phyloP scores from a whole-genome alignment of 768 basidiomycete species.

The Boletus coccyginus region DNA sequence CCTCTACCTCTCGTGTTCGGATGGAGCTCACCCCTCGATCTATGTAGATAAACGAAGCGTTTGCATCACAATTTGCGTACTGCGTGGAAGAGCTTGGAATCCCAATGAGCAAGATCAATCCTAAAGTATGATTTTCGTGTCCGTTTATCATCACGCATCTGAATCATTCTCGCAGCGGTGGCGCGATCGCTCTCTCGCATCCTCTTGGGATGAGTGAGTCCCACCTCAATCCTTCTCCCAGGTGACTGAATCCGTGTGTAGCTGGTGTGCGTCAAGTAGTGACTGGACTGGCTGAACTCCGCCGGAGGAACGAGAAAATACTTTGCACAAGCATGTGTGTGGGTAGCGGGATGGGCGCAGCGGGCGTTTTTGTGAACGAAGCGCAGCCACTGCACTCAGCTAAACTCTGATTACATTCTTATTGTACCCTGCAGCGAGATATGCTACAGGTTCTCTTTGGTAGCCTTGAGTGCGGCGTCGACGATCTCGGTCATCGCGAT shows the following conservation, averaged over 20 bases:
- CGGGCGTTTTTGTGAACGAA: constrained; percentile 78
- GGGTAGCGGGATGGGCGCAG: constrained; percentile 89
- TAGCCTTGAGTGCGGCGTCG: constrained; percentile 46
- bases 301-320: constrained; percentile 61
- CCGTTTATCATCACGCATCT: neutral
- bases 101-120: constrained; percentile 79
- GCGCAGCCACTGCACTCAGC: constrained; percentile 22
- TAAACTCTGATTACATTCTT: constrained; percentile 23
- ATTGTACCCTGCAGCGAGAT: neutral
- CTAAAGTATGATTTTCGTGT: constrained; percentile 53
- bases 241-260: constrained; percentile 28
- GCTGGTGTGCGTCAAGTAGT: constrained; percentile 87
- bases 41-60: constrained; percentile 81
- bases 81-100: constrained; percentile 80
- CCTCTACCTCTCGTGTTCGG: neutral
- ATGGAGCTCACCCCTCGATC: neutral
- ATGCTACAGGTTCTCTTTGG: neutral
- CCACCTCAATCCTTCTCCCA: neutral
- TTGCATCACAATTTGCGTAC: constrained; percentile 92
- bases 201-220: constrained; percentile 80
- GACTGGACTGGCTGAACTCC: constrained; percentile 82
- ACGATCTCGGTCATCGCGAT: constrained; percentile 68
- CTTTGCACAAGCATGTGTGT: constrained; percentile 82
- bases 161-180: constrained; percentile 52
- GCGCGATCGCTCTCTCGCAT: constrained; percentile 81